These are phyloP conservation scores for Tribonema minus DNA, from an alignment of 108 stramenopile genomes.

Conservation along the genomic window DNA sequence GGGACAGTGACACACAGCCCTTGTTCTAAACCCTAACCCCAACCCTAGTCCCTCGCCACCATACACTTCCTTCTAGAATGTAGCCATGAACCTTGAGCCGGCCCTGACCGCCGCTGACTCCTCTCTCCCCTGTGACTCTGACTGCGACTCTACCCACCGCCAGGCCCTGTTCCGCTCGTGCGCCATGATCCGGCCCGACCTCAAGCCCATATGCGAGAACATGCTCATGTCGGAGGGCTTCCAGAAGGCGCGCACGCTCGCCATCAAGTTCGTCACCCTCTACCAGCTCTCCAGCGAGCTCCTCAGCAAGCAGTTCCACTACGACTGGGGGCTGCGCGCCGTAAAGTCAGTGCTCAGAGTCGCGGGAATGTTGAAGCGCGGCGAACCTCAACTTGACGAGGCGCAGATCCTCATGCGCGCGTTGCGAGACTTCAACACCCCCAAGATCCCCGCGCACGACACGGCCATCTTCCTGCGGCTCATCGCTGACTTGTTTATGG, in stretches of 20 bases:
- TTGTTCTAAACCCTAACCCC: too few species aligned
- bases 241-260: constrained; percentile 48
- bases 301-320: constrained; percentile 61
- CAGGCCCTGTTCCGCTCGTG: constrained; percentile 84
- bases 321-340: constrained; percentile 68
- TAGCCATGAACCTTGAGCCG: too few species aligned
- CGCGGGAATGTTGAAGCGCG: constrained; percentile 70
- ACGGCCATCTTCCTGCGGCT: constrained; percentile 53
- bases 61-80: too few species aligned
- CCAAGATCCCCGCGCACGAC: constrained; percentile 61
- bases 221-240: constrained; percentile 62
- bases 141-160: too few species aligned
- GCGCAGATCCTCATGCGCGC: constrained; percentile 76
- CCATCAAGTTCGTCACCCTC: constrained; percentile 81
- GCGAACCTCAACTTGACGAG: constrained; percentile 67
- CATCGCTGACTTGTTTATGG: constrained; percentile 63
- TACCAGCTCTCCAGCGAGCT: constrained; percentile 76
- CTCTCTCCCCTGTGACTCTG: too few species aligned
- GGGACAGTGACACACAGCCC: too few species aligned
- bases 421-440: constrained; percentile 76
- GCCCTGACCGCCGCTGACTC: too few species aligned
- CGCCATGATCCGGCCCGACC: constrained; percentile 86
- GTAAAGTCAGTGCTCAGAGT: constrained; percentile 66
- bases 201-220: constrained; percentile 83
- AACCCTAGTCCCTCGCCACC: too few species aligned